These are phyloP conservation scores for Kokia cookei DNA, from an alignment of 441 rosid species.

Conservation along the genomic window DNA sequence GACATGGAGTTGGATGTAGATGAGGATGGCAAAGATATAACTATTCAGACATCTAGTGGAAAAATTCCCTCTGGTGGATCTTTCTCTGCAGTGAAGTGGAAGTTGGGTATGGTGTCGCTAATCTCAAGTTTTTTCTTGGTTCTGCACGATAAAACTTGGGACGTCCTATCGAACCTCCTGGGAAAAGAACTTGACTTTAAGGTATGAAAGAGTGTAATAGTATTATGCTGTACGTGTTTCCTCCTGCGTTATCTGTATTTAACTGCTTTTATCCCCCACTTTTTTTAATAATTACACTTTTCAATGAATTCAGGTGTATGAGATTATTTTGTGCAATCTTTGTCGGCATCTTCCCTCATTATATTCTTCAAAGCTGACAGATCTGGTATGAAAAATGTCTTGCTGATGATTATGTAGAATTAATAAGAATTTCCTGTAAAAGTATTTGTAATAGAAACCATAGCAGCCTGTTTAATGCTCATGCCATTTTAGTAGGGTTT, in stretches of 20 bases:
- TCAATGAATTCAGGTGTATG: constrained; percentile 51
- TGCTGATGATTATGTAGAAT: constrained; percentile 10
- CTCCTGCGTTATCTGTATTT: constrained; percentile 12
- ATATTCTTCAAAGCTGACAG: constrained; percentile 45
- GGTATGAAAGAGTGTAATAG: constrained; percentile 35
- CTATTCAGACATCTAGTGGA: constrained; percentile 47
- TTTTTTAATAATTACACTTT: constrained; percentile 9
- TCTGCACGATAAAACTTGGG: constrained; percentile 57
- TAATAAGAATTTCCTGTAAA: background rate
- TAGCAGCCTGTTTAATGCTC: background rate
- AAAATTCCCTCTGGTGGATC: constrained; percentile 35
- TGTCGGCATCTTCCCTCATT: constrained; percentile 61
- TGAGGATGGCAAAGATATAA: constrained; percentile 59
- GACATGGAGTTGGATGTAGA: constrained; percentile 82
- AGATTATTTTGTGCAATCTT: constrained; percentile 50
- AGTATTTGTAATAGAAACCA: background rate
- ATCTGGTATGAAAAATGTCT: constrained; percentile 50
- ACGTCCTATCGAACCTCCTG: constrained; percentile 56
- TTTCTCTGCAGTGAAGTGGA: constrained; percentile 61
- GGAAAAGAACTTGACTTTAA: constrained; percentile 58
- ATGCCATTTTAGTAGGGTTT: background rate
- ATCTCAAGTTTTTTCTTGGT: constrained; percentile 68
- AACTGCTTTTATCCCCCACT: constrained; percentile 7
- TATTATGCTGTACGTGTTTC: constrained; percentile 8
- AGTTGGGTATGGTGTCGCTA: constrained; percentile 74